Percentiles rank a stretch among this genome's conserved stretches.
These are phyloP conservation scores for Saccharomycopsis sp. DNA, from an alignment of 805 yeast genomes.

Conservation along the genomic window DNA sequence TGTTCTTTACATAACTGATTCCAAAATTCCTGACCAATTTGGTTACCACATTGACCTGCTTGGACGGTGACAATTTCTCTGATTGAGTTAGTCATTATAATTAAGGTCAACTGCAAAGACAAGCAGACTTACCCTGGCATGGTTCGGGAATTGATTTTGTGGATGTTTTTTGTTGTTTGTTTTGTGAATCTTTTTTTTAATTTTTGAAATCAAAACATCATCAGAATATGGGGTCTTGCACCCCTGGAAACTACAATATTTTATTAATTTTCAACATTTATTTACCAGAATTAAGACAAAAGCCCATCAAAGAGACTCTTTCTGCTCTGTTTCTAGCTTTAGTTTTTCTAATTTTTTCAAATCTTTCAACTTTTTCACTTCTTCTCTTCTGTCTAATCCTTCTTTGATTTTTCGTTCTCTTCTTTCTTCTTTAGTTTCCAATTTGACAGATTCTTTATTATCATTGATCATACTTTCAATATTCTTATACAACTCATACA, in stretches of 20 bases:
- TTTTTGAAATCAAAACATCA: not conserved
- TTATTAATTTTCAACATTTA: no score
- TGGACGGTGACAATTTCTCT: slow-evolving; percentile 64
- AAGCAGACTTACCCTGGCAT: not conserved
- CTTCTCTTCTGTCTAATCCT: slow-evolving; percentile 9
- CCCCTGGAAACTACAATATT: no score
- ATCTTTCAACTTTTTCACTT: not conserved
- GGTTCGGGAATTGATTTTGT: not conserved
- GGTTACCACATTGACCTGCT: slow-evolving; percentile 94
- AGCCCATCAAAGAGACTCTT: no score
- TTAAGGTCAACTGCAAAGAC: no score
- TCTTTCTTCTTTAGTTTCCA: slow-evolving; percentile 26
- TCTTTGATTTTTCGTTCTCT: slow-evolving; percentile 18
- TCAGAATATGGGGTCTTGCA: no score
- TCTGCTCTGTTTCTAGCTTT: not conserved
- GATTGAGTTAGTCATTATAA: not conserved
- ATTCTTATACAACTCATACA: slow-evolving; percentile 36
- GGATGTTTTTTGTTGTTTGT: no score
- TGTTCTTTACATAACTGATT: slow-evolving; percentile 78
- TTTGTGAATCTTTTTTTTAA: not conserved
- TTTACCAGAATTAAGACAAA: no score
- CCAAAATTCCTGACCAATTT: slow-evolving; percentile 91
- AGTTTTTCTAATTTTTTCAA: slow-evolving; percentile 2
- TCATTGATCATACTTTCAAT: slow-evolving; percentile 27
- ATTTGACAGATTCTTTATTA: slow-evolving; percentile 21